Evolutionary conservation across 2,329 filamentous ascomycete species (phyloP), one percentile per base, ranked within the genome.

Genomic region (Ophiostoma sp.): DNA sequence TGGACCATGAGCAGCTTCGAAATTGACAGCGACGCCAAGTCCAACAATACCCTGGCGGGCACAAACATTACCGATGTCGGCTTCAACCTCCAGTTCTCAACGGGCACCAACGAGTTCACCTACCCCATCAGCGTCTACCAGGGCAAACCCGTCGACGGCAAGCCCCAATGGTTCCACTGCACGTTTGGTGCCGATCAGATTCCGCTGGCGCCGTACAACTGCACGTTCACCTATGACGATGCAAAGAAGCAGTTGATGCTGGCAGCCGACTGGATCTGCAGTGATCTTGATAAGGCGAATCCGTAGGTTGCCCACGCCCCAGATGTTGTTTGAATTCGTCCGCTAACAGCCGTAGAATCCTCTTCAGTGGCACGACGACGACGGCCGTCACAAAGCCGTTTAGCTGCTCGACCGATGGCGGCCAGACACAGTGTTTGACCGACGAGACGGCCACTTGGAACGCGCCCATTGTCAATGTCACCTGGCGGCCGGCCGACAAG

Each of bases 211-310:
- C 78, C 77, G 8, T 75, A 75, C 50, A 50, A 68, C 48, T 78
- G 77, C 63, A 39, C 64, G 9, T 76, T 76, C 19, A 69, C 69
- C 39, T 78, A 77, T 57, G 55, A 74, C 31, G 17, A 25, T 2
- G 73, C 48, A 3, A 55, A 64, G 1, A 76, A 73, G 64, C 57
- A 72, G 64, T 52, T 78, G n/a, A 70, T 33, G n/a, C 3, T 78
- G 22, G 70, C 74, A 55, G 76, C 76, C 0, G 73, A 77, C 33
- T 79, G 78, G 78, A 73, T 71, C 45, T 79, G 77, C 72, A 74
- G 33, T 19, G 77, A 79, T 52, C 52, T 78, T 66, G 77, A 79
- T 72, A 25, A 31, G 2, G 71, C 59, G n/a, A 71, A 77, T 68
- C 77, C 76, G 78, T 79, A 55, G 36, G 77, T 74, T 63, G 8